Evolutionary conservation across 495 filamentous ascomycete species (phyloP), one percentile per base, ranked within the genome.

Genomic region (Pseudomonodictys pantanalensis): DNA sequence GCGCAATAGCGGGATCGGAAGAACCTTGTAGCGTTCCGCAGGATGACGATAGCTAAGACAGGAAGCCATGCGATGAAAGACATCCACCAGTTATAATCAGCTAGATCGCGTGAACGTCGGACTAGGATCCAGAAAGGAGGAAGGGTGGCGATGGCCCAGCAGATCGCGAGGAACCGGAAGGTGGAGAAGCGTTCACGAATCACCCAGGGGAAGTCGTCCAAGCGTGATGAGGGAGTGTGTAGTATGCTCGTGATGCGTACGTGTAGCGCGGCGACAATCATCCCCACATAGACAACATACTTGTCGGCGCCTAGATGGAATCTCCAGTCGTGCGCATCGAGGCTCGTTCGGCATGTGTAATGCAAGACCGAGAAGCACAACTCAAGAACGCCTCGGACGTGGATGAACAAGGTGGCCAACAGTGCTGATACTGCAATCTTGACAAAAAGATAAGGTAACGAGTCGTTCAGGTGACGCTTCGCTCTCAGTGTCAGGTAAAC

Each of bases 1-100:
- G 41, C 41, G 5, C 77, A 79, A 58, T 81, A 69, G 42, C 68
- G 62, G 20, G 72, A 75, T 26, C 79, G 70, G 11, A 79, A 54
- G 17, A 60, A 35, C 2, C 61, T 58, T 45, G 72, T 74, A 1
- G 72, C 68, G 63, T 83, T 86, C 18, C 83, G 74, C 8, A 87
- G 65, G 12, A 75, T 66, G 33, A 81, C 64, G 51, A 77, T 79
- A 12, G 76, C 66, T 5, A 85, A 59, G 51, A 86, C 74, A 6
- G 82, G 81, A 38, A 84, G 62, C 60, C 72, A 74, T 1, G 78
- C 79, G 47, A 86, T 67, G 64, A 77, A 83, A 3, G 83, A 79
- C 48, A 83, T 78, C 62, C 72, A 73, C 11, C 52, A 48, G 61
- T 82, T 80, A 62, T 82, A 84, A 22, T 67, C 62, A 22, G 67